Base-by-base conservation (phyloP, 768 basidiomycete genomes). In the Russula abietina region DNA sequence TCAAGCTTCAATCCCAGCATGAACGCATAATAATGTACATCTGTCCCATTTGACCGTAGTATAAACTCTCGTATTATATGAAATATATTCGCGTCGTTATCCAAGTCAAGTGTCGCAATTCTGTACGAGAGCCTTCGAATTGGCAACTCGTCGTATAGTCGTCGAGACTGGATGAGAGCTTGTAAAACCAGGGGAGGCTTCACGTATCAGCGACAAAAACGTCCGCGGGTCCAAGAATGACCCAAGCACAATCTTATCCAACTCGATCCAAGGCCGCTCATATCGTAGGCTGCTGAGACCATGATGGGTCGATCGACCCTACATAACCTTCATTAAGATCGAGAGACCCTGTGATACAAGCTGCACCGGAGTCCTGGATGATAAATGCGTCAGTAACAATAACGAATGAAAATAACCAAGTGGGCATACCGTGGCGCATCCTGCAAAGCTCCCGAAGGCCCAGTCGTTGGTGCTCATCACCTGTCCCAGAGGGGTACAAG, bases 391-490 rank as follows among this genome's bases (percentile, higher is more conserved):
- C 3, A 1, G 50, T 57, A 28, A 39, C n/a, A 9, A 28, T 32
- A 12, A 22, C 11, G 39, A 58, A 52, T 19, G 38, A 50, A 56
- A 19, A n/a, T 14, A 7, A 16, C 22, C 22, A 19, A 3, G 4
- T 12, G 17, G 17, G 22, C 52, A 28, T 43, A 64, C 62, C 19
- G 62, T 7, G 6, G 53, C 62, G 46, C 62, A 64, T 19, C 62
- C 62, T 12, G 58, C 62, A 19, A 64, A 64, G 46, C 62, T 38
- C 28, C 58, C 62, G 0, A 28, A 33, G 17, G 52, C 17, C 57
- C 22, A 28, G 22, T 50, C 38, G 6, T 51, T 32, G 3, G 46
- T 30, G 38, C 19, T 33, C 26, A 50, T 55, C 17, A 64, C 62
- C 11, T 36, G 52, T 33, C 62, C 62, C 26, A 59, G 26, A 30